Conservation (phyloP, 2,329 filamentous ascomycete species). For the Stachybotrys echinatus region DNA sequence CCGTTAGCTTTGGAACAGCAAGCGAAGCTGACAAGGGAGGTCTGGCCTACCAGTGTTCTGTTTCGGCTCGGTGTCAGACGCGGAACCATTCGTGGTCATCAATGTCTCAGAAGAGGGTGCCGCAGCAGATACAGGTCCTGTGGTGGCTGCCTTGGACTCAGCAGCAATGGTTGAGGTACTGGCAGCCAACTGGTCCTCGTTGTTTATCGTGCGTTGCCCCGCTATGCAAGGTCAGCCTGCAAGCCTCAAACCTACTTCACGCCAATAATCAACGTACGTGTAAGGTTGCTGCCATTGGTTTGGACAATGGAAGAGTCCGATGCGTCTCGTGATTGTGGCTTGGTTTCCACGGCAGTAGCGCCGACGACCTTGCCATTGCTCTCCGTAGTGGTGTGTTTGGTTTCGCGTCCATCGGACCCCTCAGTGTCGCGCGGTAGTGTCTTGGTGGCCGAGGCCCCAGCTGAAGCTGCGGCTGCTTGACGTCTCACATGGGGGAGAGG, state of each 20-base stretch:
- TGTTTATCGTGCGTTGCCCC: not conserved
- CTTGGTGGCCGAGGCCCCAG: slow-evolving; percentile 17
- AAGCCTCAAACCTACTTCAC: not conserved
- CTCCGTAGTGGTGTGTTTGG: not conserved
- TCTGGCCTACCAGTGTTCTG: slow-evolving; percentile 9
- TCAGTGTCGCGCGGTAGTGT: not conserved
- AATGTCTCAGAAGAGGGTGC: slow-evolving; percentile 4
- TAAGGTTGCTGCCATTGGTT: not conserved
- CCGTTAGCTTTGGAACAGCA: slow-evolving; percentile 1
- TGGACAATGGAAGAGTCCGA: not conserved
- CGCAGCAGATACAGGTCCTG: not conserved
- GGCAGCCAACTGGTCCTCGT: not conserved
- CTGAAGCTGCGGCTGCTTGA: slow-evolving; percentile 25
- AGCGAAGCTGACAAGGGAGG: not conserved
- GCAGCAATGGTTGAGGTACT: not conserved
- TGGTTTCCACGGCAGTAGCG: not conserved
- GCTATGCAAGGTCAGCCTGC: not conserved
- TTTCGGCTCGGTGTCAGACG: slow-evolving; percentile 5
- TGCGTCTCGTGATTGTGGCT: not conserved
- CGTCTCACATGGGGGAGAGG: slow-evolving; percentile 33
- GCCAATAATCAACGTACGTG: not conserved
- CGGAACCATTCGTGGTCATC: not conserved
- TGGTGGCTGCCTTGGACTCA: not conserved
- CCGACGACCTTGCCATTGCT: not conserved
- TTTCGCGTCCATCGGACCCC: not conserved